Conservation (phyloP, 2,329 filamentous ascomycete species). For the Zasmidium cellare region DNA sequence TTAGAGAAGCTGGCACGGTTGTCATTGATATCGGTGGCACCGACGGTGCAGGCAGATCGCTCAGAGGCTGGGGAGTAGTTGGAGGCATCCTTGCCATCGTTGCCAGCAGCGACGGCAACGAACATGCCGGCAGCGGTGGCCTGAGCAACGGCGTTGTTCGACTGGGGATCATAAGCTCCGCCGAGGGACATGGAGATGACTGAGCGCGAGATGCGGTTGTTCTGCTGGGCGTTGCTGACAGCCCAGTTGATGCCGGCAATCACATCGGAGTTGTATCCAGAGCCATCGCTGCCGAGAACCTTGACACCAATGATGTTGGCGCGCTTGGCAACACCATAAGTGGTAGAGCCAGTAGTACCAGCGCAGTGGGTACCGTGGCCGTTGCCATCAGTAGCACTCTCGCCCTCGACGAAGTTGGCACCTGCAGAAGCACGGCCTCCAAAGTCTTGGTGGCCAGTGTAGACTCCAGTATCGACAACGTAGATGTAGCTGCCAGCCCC, state of each 20-base stretch:
- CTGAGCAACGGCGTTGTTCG: conserved; percentile 41
- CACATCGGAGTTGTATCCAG: conserved; percentile 45
- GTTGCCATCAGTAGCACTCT: conserved; percentile 47
- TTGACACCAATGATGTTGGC: conserved; percentile 53
- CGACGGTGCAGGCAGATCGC: conserved; percentile 35
- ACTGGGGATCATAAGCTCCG: conserved; percentile 35
- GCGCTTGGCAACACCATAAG: conserved; percentile 52
- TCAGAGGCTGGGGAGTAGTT: conserved; percentile 37
- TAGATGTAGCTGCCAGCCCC: conserved; percentile 18
- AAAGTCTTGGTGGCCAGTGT: conserved; percentile 34
- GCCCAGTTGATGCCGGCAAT: conserved; percentile 49
- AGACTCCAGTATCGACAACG: conserved; percentile 23
- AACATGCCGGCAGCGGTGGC: conserved; percentile 41
- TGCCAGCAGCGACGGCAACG: conserved; percentile 40
- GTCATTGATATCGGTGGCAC: conserved; percentile 35
- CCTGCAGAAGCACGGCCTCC: conserved; percentile 35
- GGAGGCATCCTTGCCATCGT: conserved; percentile 32
- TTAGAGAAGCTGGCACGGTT: conserved; percentile 41
- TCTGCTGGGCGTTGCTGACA: conserved; percentile 61
- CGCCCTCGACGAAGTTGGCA: conserved; percentile 30
- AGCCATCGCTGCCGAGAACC: conserved; percentile 46
- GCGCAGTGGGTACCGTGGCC: conserved; percentile 76
- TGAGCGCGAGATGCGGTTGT: conserved; percentile 66
- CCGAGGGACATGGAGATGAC: conserved; percentile 44
- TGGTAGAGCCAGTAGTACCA: conserved; percentile 70